These are phyloP conservation scores for Phalaenopsis hybrid DNA, from an alignment of 116 monocot species.

Conservation along the genomic window DNA sequence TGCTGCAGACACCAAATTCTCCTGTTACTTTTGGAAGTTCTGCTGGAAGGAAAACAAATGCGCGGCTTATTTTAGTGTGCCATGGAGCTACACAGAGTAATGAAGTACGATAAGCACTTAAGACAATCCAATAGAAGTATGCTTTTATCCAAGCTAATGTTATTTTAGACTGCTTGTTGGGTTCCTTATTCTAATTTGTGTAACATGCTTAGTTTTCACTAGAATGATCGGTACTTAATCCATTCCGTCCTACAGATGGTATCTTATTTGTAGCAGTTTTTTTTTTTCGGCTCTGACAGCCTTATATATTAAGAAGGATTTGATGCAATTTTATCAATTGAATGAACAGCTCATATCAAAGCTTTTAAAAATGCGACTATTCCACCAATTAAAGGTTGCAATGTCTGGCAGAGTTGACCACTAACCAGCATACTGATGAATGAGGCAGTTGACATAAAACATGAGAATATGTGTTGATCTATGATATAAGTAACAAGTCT, in stretches of 20 bases:
- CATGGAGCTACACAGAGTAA: constrained; percentile 54
- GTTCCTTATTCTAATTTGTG: neutral
- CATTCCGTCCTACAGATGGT: neutral
- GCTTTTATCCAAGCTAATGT: neutral
- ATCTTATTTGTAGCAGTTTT: neutral
- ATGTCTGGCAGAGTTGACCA: too few species aligned
- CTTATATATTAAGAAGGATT: neutral
- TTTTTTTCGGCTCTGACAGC: neutral
- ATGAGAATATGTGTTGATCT: neutral
- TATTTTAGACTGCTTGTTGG: neutral
- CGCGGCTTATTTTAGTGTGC: constrained; percentile 52
- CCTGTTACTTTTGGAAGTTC: constrained; percentile 52
- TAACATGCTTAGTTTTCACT: neutral
- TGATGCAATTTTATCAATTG: neutral
- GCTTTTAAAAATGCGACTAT: neutral
- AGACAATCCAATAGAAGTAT: neutral
- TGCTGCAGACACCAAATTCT: constrained; percentile 81
- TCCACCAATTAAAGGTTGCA: neutral
- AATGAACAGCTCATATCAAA: neutral
- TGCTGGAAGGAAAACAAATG: constrained; percentile 41
- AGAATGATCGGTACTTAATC: neutral
- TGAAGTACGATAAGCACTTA: constrained; percentile 32
- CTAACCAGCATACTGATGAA: too few species aligned
- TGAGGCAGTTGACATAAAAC: neutral
- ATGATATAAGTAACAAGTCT: neutral